Evolutionary conservation across 768 basidiomycete species (phyloP).

Genomic region (Leccinum arenicola): DNA sequence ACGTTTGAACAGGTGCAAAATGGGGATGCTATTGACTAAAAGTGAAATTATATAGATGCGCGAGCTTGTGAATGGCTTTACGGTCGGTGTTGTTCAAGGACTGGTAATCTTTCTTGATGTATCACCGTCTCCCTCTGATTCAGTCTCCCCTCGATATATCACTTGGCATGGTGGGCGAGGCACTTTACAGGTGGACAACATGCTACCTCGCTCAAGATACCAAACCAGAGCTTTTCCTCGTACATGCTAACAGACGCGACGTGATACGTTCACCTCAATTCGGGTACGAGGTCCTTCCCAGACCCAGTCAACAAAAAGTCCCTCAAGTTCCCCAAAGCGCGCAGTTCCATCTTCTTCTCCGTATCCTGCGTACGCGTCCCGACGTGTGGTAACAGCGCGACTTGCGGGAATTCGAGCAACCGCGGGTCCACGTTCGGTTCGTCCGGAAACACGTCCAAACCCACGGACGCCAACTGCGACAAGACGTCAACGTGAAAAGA

Average conservation of each 20-base stretch:
- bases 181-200: not conserved
- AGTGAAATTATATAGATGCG: too few relatives aligned
- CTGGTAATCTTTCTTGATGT: not conserved
- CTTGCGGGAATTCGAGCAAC: conserved; percentile 73
- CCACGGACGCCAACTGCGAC: conserved; percentile 39
- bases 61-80: not conserved
- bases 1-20: not conserved
- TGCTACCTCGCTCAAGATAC: not conserved
- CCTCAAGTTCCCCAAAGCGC: conserved; percentile 70
- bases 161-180: too few relatives aligned
- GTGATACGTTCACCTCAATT: not conserved
- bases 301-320: conserved; percentile 42
- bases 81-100: not conserved
- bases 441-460: conserved; percentile 84
- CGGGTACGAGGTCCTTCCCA: not conserved
- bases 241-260: not conserved
- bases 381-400: conserved; percentile 89
- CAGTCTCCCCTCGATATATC: not conserved
- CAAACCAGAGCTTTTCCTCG: not conserved
- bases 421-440: conserved; percentile 79
- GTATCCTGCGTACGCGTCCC: conserved; percentile 83
- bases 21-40: not conserved
- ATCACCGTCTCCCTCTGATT: not conserved
- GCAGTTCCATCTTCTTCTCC: conserved; percentile 78
- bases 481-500: not conserved